Evolutionary conservation across 257 asterid species (phyloP), one percentile per base, ranked within the genome.

Genomic region (Gentiana macrophylla): DNA sequence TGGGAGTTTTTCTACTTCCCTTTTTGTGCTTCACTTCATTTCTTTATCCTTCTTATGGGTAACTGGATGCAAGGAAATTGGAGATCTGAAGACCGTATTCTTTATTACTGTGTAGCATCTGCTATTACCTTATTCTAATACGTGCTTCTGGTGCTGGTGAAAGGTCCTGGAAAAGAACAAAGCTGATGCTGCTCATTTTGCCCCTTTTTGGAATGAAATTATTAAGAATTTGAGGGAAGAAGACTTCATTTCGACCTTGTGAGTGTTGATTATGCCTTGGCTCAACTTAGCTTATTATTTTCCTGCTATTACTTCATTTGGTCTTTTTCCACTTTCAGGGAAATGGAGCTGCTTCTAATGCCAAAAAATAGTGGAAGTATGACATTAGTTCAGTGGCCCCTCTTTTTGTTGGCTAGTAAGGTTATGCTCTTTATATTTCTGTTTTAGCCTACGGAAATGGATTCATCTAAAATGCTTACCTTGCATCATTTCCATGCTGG

Each of bases 141-240:
- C 46, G 6, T 41, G 46, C 46, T 41, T 41, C 46, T 41, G 46
- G 9, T 41, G 65, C 64, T 52, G 55, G 50, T 60, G 67, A 79
- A 71, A 87, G 98, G 82, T 49, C 47, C 50, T 73, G 71, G 84
- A 74, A 64, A 82, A 78, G 67, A 72, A 61, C 72, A 91, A 85
- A 74, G 55, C 60, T 51, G 93, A 87, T 74, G 97, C 96, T 72
- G 84, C 86, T 63, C 84, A 70, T 65, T 91, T 91, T 78, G 88
- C 97, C 59, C 98, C 98, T 46, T 87, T 91, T 64, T 87, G 98
- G 98, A 91, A 91, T 69, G 98, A 91, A 75, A 91, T 91, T 49
- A 34, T 91, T 55, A 79, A 51, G 79, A 91, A 81, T 74, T 67
- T 91, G 77, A 80, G 98, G 73, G 98, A 92, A 67, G 98, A 92